Conservation (phyloP, 108 stramenopile species). For the Nitzschia putrida region DNA sequence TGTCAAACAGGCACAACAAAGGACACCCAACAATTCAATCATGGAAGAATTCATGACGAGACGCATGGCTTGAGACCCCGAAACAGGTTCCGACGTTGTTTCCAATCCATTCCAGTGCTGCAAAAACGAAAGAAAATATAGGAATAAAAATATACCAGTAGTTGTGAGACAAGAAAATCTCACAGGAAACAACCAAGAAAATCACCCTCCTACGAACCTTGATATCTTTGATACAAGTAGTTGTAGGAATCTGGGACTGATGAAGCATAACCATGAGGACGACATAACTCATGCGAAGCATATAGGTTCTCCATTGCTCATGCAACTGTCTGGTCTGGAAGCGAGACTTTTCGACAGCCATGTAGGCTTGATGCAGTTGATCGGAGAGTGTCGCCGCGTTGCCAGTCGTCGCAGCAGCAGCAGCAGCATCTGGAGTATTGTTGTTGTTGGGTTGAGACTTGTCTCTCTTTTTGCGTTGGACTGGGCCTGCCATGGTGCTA, state of each 20-base stretch:
- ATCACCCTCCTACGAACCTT: no score
- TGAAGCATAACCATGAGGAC: constrained; percentile 49
- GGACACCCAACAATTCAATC: constrained; percentile 21
- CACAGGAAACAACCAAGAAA: constrained; percentile 1
- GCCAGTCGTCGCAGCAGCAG: neutral
- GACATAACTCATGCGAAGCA: constrained; percentile 49
- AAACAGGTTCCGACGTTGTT: neutral
- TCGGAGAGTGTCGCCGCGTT: constrained; percentile 7
- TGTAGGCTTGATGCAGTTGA: constrained; percentile 18
- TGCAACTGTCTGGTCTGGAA: constrained; percentile 24
- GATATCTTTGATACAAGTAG: constrained; percentile 51
- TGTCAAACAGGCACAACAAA: constrained; percentile 20
- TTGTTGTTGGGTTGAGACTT: neutral
- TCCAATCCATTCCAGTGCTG: constrained; percentile 25
- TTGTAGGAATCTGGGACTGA: constrained; percentile 46
- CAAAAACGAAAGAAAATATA: neutral
- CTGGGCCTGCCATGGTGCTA: neutral
- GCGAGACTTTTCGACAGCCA: constrained; percentile 17
- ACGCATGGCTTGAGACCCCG: constrained; percentile 5
- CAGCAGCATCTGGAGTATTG: neutral
- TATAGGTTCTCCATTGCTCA: constrained; percentile 49
- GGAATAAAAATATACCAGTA: neutral
- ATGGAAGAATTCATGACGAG: constrained; percentile 16
- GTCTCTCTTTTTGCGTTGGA: constrained; percentile 10
- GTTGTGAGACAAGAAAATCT: neutral